phyloP scores from a whole-genome alignment of 257 asterid species.

The Primulina eburnea region DNA sequence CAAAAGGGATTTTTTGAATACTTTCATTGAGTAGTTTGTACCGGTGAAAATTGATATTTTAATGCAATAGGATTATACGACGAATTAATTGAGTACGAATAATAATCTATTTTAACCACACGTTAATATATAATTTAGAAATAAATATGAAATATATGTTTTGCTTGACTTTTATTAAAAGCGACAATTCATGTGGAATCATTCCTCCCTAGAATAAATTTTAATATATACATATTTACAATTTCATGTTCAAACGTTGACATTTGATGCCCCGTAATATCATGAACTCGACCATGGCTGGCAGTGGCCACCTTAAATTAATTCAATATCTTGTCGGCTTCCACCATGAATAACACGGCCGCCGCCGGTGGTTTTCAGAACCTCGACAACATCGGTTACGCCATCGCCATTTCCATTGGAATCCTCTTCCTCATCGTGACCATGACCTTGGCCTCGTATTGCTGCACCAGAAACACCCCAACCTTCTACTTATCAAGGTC shows the following conservation, averaged over 20 bases:
- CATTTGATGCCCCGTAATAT: slow-evolving; percentile 14
- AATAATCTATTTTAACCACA: no score
- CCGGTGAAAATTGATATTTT: no score
- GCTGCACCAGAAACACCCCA: slow-evolving; percentile 56
- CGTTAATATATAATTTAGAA: no score
- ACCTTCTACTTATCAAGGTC: slow-evolving; percentile 22
- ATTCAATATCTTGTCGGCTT: not conserved
- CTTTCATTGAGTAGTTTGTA: no score
- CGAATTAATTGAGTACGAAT: no score
- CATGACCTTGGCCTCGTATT: slow-evolving; percentile 73
- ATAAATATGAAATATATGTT: no score
- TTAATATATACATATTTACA: no score
- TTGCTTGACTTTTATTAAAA: no score
- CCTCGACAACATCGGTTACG: slow-evolving; percentile 69
- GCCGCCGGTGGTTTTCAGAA: slow-evolving; percentile 27
- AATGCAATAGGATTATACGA: no score
- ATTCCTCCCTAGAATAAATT: no score
- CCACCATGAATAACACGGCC: slow-evolving; percentile 44
- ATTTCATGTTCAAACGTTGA: slow-evolving; percentile 24
- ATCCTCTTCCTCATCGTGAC: slow-evolving; percentile 77
- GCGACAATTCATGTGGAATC: no score
- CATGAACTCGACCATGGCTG: slow-evolving; percentile 11
- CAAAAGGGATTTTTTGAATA: no score
- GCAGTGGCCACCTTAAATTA: not conserved
- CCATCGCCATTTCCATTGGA: slow-evolving; percentile 76